A percentile compares a stretch with the other conserved stretches of the same genome.
Conservation (phyloP, 176 grass and related monocot species). For the Oryza brachyantha region DNA sequence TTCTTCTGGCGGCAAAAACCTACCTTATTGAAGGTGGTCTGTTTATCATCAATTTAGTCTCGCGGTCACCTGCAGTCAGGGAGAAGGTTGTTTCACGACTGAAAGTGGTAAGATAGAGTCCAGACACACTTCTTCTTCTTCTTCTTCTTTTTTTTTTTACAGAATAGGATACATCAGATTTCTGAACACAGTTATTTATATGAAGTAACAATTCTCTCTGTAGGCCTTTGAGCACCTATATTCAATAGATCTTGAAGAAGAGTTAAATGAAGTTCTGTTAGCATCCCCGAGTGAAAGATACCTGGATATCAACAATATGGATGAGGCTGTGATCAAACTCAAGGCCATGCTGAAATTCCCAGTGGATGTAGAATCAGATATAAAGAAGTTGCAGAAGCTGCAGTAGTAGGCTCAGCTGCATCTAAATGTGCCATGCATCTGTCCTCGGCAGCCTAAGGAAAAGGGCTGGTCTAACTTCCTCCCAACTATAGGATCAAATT, state of each 20-base stretch:
- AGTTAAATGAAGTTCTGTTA: conserved; percentile 86
- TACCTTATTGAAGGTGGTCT: conserved; percentile 69
- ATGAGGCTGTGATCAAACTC: conserved; percentile 38
- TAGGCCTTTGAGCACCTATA: conserved; percentile 71
- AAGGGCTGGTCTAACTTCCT: neutral
- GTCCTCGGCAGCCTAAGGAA: neutral
- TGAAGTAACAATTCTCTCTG: neutral
- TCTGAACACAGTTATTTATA: neutral
- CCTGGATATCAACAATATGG: conserved; percentile 33
- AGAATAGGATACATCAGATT: neutral
- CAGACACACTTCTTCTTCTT: neutral
- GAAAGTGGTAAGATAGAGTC: conserved; percentile 50
- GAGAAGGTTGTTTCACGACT: conserved; percentile 62
- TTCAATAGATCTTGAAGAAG: conserved; percentile 86
- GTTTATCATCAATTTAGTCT: conserved; percentile 85
- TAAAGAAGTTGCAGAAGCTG: conserved; percentile 51
- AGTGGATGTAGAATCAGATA: conserved; percentile 49
- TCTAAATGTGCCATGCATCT: neutral
- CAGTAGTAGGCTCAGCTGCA: conserved; percentile 25
- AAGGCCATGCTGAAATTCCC: conserved; percentile 58
- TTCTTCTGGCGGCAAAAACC: conserved; percentile 56
- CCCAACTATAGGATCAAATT: neutral
- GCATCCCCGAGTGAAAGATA: conserved; percentile 44
- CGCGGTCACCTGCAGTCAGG: conserved; percentile 57
- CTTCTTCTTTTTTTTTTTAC: neutral